These are phyloP conservation scores for Graphium sp. DNA, from an alignment of 2,329 filamentous ascomycete genomes.

Conservation along the genomic window DNA sequence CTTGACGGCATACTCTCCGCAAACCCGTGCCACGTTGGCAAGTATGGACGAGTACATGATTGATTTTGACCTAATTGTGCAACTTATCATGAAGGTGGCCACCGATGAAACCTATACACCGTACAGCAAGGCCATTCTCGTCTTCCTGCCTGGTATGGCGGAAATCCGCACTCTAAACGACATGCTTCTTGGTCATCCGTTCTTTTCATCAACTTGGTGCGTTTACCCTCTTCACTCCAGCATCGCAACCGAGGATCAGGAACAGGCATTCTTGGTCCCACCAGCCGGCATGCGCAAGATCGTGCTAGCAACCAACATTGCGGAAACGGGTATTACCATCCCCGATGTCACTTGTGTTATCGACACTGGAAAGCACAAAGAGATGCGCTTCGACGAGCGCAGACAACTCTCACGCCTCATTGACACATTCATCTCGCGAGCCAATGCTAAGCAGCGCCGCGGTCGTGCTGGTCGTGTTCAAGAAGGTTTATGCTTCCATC, in stretches of 20 bases:
- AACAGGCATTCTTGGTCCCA: slow-evolving; percentile 77
- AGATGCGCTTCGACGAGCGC: slow-evolving; percentile 92
- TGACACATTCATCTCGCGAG: slow-evolving; percentile 87
- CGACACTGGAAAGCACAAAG: slow-evolving; percentile 90
- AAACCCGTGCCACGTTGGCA: slow-evolving; percentile 58
- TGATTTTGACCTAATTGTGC: slow-evolving; percentile 72
- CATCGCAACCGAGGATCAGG: slow-evolving; percentile 91
- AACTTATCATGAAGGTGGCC: slow-evolving; percentile 62
- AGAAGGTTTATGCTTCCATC: slow-evolving; percentile 84
- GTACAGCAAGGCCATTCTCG: slow-evolving; percentile 82
- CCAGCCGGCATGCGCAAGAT: slow-evolving; percentile 76
- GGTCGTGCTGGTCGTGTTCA: slow-evolving; percentile 92
- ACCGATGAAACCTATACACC: slow-evolving; percentile 44
- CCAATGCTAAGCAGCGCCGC: slow-evolving; percentile 88
- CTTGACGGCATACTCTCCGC: slow-evolving; percentile 55
- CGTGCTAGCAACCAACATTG: slow-evolving; percentile 93
- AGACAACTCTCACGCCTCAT: slow-evolving; percentile 80
- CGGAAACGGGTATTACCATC: slow-evolving; percentile 96
- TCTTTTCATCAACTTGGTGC: slow-evolving; percentile 64
- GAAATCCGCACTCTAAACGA: slow-evolving; percentile 86
- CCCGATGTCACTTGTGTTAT: slow-evolving; percentile 95
- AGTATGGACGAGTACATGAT: slow-evolving; percentile 84
- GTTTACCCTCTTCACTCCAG: slow-evolving; percentile 85
- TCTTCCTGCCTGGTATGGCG: slow-evolving; percentile 87
- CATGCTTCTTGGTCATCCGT: slow-evolving; percentile 58